Evolutionary conservation across 2,329 filamentous ascomycete species (phyloP).

Genomic region (Gremmenia infestans): DNA sequence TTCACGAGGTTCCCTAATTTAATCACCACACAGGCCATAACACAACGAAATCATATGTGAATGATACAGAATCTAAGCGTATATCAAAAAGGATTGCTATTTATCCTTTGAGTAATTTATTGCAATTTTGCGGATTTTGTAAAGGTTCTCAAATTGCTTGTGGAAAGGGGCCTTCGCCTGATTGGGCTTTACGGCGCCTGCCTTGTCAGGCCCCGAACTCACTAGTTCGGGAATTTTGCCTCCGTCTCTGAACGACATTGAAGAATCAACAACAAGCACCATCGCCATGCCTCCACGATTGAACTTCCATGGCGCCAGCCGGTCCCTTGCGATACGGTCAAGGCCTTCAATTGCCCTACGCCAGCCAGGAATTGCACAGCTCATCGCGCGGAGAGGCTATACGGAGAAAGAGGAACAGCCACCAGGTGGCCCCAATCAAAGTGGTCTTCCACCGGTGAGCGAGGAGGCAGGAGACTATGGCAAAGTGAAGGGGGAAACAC

Average conservation of each 20-base stretch:
- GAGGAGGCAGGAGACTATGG: slow-evolving; percentile 60
- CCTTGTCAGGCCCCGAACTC: background rate
- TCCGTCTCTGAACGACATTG: no score
- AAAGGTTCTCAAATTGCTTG: no score
- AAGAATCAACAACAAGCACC: background rate
- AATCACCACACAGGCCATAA: no score
- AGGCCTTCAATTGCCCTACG: slow-evolving; percentile 32
- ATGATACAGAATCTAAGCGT: no score
- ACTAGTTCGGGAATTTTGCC: background rate
- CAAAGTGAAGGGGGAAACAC: slow-evolving; percentile 50
- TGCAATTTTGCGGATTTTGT: no score
- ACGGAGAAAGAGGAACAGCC: slow-evolving; percentile 25
- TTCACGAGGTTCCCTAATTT: no score
- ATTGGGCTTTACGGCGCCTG: background rate
- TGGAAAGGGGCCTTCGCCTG: background rate
- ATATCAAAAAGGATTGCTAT: no score
- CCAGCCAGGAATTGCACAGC: slow-evolving; percentile 22
- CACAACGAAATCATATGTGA: no score
- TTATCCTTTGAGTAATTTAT: no score
- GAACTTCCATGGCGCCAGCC: slow-evolving; percentile 42
- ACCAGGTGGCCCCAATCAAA: slow-evolving; percentile 43
- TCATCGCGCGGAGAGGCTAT: slow-evolving; percentile 25
- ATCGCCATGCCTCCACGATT: slow-evolving; percentile 51
- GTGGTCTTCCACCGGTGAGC: slow-evolving; percentile 53
- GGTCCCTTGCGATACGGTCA: slow-evolving; percentile 38